These are phyloP conservation scores for Bocquillonia castaneifolia DNA, from an alignment of 441 rosid genomes.

Conservation along the genomic window DNA sequence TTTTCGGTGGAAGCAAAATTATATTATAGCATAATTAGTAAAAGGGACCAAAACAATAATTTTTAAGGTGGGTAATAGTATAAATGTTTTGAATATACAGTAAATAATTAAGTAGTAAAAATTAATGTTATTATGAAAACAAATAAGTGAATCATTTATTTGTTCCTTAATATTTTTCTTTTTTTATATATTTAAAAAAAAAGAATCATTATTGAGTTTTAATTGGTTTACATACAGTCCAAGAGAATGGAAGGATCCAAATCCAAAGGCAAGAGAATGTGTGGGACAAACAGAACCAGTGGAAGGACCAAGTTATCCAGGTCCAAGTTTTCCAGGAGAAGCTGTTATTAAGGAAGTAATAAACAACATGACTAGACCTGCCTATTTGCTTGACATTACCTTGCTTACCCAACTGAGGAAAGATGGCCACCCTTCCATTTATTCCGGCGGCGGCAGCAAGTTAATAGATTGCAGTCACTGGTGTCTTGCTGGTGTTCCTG, in stretches of 20 bases:
- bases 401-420: conserved; percentile 63
- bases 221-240: conserved; percentile 31
- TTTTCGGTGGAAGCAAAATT: too few relatives aligned
- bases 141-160: background rate
- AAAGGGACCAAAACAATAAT: too few relatives aligned
- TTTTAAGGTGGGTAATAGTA: too few relatives aligned
- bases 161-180: too few relatives aligned
- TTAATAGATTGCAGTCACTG: conserved; percentile 84
- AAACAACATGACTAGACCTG: too few relatives aligned
- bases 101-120: too few relatives aligned
- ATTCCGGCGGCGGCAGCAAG: conserved; percentile 45
- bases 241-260: conserved; percentile 59
- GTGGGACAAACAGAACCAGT: conserved; percentile 54
- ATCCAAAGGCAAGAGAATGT: conserved; percentile 42
- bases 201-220: too few relatives aligned
- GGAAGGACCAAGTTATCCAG: conserved; percentile 43
- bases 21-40: too few relatives aligned
- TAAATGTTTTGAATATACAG: too few relatives aligned
- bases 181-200: too few relatives aligned
- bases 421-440: conserved; percentile 84
- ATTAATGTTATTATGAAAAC: background rate
- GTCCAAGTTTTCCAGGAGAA: too few relatives aligned
- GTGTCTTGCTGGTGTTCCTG: conserved; percentile 93
- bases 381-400: conserved; percentile 71
- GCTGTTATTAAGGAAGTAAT: too few relatives aligned